Conservation (phyloP, 139 green algal species). For the Chlorella sp. region DNA sequence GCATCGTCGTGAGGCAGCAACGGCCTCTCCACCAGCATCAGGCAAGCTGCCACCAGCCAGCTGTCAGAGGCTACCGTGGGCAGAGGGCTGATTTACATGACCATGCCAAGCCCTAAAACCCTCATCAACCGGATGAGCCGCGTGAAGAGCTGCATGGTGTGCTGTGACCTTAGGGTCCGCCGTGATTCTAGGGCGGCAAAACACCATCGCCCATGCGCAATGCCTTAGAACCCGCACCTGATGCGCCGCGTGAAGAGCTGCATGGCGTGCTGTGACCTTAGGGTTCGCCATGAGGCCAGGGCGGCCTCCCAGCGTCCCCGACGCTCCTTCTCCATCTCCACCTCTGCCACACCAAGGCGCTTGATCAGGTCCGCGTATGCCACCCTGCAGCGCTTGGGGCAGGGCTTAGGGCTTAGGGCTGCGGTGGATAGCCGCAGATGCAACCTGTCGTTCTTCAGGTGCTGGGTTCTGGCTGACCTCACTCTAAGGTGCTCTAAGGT, state of each 20-base stretch:
- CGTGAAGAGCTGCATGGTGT: conserved; percentile 41
- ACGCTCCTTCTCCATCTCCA: conserved; percentile 29
- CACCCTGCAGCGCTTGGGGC: too few relatives aligned
- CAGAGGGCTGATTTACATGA: too few relatives aligned
- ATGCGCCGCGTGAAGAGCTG: conserved; percentile 35
- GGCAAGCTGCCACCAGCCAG: neutral
- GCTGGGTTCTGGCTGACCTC: too few relatives aligned
- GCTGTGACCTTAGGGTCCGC: conserved; percentile 46
- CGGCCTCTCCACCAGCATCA: neutral
- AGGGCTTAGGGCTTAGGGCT: too few relatives aligned
- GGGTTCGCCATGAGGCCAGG: conserved; percentile 32
- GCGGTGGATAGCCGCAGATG: too few relatives aligned
- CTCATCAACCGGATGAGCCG: conserved; percentile 26
- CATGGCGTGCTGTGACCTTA: conserved; percentile 51
- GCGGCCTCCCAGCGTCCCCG: conserved; percentile 38
- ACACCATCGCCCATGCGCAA: conserved; percentile 25
- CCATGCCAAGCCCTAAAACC: neutral
- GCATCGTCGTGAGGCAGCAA: too few relatives aligned
- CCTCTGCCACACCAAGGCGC: conserved; percentile 38
- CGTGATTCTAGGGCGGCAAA: conserved; percentile 33
- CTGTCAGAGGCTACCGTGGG: too few relatives aligned
- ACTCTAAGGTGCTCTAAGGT: too few relatives aligned
- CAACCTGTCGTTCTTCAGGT: too few relatives aligned
- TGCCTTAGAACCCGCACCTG: conserved; percentile 7
- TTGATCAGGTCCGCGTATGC: conserved; percentile 33